phyloP scores from a whole-genome alignment of 2,329 filamentous ascomycete genomes.

The Xylariomycetidae sp. region DNA sequence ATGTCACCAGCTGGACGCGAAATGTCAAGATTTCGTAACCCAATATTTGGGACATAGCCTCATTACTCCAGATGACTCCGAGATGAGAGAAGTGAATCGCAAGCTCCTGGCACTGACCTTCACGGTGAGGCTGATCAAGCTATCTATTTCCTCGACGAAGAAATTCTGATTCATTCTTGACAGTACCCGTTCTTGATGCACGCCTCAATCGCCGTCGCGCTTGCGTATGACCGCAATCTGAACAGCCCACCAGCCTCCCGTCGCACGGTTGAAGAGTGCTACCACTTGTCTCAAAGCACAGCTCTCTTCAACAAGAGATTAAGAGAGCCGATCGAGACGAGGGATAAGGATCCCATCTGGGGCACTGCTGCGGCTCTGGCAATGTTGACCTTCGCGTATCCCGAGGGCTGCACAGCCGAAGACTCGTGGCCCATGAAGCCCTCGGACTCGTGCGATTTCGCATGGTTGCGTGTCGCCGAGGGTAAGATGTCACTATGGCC shows the following conservation, averaged over 20 bases:
- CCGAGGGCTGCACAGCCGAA: conserved; percentile 28
- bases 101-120: conserved; percentile 35
- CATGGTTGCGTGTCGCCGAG: conserved; percentile 30
- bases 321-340: conserved; percentile 24
- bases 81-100: conserved; percentile 33
- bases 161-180: conserved; percentile 5
- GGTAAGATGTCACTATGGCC: conserved; percentile 34
- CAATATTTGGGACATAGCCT: conserved; percentile 35
- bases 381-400: conserved; percentile 34
- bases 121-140: conserved; percentile 23
- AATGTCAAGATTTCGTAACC: conserved; percentile 37
- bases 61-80: conserved; percentile 30
- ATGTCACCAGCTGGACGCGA: conserved; percentile 31
- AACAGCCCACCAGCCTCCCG: conserved; percentile 15
- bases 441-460: conserved; percentile 20
- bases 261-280: conserved; percentile 34
- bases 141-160: conserved; percentile 1
- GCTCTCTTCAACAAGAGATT: conserved; percentile 34
- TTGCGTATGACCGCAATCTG: conserved; percentile 34
- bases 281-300: conserved; percentile 39
- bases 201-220: conserved; percentile 37
- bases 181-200: conserved; percentile 43
- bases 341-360: conserved; percentile 42
- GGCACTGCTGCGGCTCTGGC: conserved; percentile 38
- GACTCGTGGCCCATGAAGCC: conserved; percentile 31